A percentile compares a stretch with the other conserved stretches of the same genome.
phyloP scores from a whole-genome alignment of 805 yeast species.

The Kodamaea leandrae region DNA sequence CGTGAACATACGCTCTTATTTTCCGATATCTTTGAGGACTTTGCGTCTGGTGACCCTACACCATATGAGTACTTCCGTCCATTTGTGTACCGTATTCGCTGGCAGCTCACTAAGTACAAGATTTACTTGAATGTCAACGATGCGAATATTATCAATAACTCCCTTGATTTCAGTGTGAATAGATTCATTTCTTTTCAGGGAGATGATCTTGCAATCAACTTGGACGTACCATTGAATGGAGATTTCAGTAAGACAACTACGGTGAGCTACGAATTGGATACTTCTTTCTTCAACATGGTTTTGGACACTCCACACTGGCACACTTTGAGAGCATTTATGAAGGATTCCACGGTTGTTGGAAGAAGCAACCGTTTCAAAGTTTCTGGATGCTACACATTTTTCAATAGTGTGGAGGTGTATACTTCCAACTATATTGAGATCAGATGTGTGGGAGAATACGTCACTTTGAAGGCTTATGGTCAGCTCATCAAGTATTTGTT shows the following conservation, averaged over 20 bases:
- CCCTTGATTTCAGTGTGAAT: conserved; percentile 79
- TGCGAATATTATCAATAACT: conserved; percentile 83
- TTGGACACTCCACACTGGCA: conserved; percentile 91
- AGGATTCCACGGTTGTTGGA: conserved; percentile 59
- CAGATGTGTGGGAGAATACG: conserved; percentile 60
- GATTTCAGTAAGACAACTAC: conserved; percentile 51
- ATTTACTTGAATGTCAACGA: conserved; percentile 81
- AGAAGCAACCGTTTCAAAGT: conserved; percentile 59
- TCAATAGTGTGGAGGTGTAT: conserved; percentile 55
- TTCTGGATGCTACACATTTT: conserved; percentile 64
- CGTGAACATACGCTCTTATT: conserved; percentile 79
- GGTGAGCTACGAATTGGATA: conserved; percentile 47
- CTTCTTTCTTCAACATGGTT: conserved; percentile 60
- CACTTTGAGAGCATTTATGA: conserved; percentile 70
- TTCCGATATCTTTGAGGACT: conserved; percentile 73
- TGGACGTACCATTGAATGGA: conserved; percentile 58
- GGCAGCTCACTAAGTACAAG: conserved; percentile 57
- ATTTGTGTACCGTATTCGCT: conserved; percentile 54
- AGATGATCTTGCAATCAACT: conserved; percentile 43
- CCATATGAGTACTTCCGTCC: conserved; percentile 81
- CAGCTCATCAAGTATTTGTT: conserved; percentile 72
- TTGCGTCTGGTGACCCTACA: conserved; percentile 65
- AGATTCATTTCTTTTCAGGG: conserved; percentile 75
- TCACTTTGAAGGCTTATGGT: conserved; percentile 75
- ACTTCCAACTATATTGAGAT: conserved; percentile 69